Evolutionary conservation across 768 basidiomycete genomes (phyloP), one percentile per base, ranked within the genome.

Genomic region (Rhizopogon vinicolor): DNA sequence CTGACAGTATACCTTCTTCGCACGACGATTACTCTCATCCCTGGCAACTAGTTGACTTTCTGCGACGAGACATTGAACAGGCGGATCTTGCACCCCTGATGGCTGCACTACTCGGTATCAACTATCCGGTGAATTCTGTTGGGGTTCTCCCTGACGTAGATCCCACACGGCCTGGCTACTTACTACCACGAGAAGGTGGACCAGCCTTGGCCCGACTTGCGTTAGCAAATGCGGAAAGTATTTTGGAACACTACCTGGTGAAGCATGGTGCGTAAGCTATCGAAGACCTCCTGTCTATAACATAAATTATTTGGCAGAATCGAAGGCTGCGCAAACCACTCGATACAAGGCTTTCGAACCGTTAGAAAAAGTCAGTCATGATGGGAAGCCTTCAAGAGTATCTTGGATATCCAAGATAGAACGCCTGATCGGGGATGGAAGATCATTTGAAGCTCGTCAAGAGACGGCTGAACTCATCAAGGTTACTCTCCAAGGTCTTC

Each of bases 61-160:
- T 80, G 37, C 78, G 90, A 16, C 79, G 82, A 37, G 92, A 94
- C 59, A 78, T 94, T 4, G 89, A 89, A 55, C 92, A 94, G 63
- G 92, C 90, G 0, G 91, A 93, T 62, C 75, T 94, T 14, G 79
- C 92, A 7, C 77, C 86, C 3, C 74, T 94, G 45, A 91, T 93
- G 87, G 78, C 89, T 1, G 70, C 85, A 5, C 75, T 93, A 7
- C 62, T 91, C 16, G 91, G 91, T 18, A 75, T 83, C 12, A 65
- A 84, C 44, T 88, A 88, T 81, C 91, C 91, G 1, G 87, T 83
- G 3, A 93, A 93, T 63, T 87, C 86, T 0, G 90, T 91, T 18
- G 91, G 91, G 1, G 84, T 91, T 1, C 68, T 92, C 13, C 89
- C 91, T 5, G 90, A 92, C 64, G 80, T 85, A 2, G 85, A 89